Evolutionary conservation across 495 filamentous ascomycete genomes (phyloP), one percentile per base, ranked within the genome.

Genomic region (Lasiosphaeriaceae sp.): DNA sequence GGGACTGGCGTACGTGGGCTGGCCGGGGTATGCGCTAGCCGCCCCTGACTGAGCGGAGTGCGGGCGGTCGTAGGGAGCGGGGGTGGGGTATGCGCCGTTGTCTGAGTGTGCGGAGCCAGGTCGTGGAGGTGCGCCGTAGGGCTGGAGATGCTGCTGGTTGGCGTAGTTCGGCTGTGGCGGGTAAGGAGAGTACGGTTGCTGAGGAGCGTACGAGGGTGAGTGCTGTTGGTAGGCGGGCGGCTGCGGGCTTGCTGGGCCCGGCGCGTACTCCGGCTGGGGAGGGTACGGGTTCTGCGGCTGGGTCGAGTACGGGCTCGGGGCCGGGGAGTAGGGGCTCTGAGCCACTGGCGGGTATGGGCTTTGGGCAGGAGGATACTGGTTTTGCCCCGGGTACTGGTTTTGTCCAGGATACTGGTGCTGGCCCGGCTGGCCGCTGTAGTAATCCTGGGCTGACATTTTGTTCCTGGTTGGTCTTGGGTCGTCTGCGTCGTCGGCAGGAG

Each of bases 371-470:
- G n/a, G n/a, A n/a, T n/a, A n/a, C n/a, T n/a, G n/a, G n/a, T n/a
- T n/a, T 5, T 31, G 48, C 14, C 29, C 19, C 11, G 29, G 49
- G 0, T 52, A 23, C 0, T 52, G 50, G 35, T 39, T 20, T 23
- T 52, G 20, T 1, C 29, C 20, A 17, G 45, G 47, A 11, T 24
- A 24, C 8, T 16, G 31, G 8, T 35, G n/a, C 24, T 31, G 43
- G 21, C 21, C 26, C 45, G 20, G 50, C 50, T 52, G 50, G 50
- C 35, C 34, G 39, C n/a, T 19, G 56, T 62, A 62, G 48, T 59
- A 62, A 14, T 59, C 60, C 52, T 62, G 55, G 0, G 55, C 60
- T 11, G 60, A 58, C 60, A 62, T 62, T 35, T 9, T 58, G 45
- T 11, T 7, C 39, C n/a, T n/a, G n/a, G n/a, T n/a, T 43, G 12